Percentiles rank a stretch among this genome's conserved stretches.
phyloP scores from a whole-genome alignment of 768 basidiomycete species.

The Leccinellum albellum region DNA sequence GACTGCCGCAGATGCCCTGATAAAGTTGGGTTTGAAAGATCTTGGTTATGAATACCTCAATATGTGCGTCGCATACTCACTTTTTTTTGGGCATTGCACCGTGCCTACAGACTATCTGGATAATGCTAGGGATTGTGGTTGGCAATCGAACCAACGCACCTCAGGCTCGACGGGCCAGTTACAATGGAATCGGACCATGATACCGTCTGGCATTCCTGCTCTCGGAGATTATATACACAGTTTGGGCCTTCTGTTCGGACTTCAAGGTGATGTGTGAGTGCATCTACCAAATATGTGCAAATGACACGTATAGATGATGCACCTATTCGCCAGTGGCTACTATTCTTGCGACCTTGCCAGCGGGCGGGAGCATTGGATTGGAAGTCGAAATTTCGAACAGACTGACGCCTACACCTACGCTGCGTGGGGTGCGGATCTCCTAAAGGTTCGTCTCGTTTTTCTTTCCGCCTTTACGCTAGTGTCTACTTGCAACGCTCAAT shows the following conservation, averaged over 20 bases:
- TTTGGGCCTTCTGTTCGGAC: constrained; percentile 6
- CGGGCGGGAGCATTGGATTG: constrained; percentile 1
- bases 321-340: background rate
- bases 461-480: background rate
- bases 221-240: constrained; percentile 8
- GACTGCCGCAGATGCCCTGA: constrained; percentile 3
- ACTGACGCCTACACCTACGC: constrained; percentile 6
- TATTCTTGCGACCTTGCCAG: constrained; percentile 3
- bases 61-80: background rate
- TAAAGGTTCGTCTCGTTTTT: constrained; percentile 4
- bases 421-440: constrained; percentile 7
- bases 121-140: constrained; percentile 11
- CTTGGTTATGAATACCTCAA: constrained; percentile 10
- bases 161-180: background rate
- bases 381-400: constrained; percentile 9
- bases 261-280: constrained; percentile 12
- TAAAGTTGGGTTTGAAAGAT: background rate
- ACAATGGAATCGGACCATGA: constrained; percentile 5
- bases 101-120: too few relatives aligned
- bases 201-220: constrained; percentile 15
- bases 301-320: background rate
- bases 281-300: background rate
- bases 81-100: background rate
- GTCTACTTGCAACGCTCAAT: background rate
- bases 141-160: constrained; percentile 6